Base-by-base conservation (phyloP, 495 filamentous ascomycete genomes). In the Tetracladium marchalianum region DNA sequence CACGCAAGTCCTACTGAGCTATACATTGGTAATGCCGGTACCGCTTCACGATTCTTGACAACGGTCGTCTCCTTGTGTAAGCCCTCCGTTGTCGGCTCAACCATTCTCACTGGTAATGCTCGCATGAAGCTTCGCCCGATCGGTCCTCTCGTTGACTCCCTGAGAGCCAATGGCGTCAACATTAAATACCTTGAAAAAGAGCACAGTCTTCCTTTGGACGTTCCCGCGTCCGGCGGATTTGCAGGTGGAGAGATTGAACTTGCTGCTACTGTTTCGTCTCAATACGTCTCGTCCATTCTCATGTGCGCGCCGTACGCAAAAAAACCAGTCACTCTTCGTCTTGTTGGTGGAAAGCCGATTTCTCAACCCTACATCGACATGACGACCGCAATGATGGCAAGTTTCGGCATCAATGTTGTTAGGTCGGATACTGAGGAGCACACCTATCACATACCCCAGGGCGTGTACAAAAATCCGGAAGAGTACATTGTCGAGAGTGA, bases 271-370 rank as follows among this genome's bases (percentile, higher is more conserved):
- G 81, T 96, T 31, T 96, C 90, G 5, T 96, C 90, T 8, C 92
- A 99, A 67, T 99, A 95, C 53, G 92, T 99, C 31, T 96, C 90
- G 0, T 94, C 89, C 5, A 72, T 99, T 40, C 71, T 99, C 22
- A 95, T 99, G 90, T 93, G 87, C 51, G 93, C 93, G 6, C 92
- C 92, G 1, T 96, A 95, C 54, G 92, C 92, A 41, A 93, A 90
- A 64, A 79, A 90, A 54, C 86, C 92, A 2, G 89, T 97, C 22
- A 95, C 87, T 6, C 68, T 99, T 50, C 82, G 80, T 8, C 69
- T 99, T 38, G 83, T 95, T 35, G 90, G 90, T 35, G 92, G 89
- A 44, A 95, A 93, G 66, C 90, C 90, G 2, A 95, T 97, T 50
- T 96, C 90, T 1, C 88, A 96, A 62, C 82, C 82, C 12, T 99